Percentiles rank a stretch among this genome's conserved stretches.
Conservation (phyloP, 495 filamentous ascomycete genomes). For the Aspergillus carlsbadensis region DNA sequence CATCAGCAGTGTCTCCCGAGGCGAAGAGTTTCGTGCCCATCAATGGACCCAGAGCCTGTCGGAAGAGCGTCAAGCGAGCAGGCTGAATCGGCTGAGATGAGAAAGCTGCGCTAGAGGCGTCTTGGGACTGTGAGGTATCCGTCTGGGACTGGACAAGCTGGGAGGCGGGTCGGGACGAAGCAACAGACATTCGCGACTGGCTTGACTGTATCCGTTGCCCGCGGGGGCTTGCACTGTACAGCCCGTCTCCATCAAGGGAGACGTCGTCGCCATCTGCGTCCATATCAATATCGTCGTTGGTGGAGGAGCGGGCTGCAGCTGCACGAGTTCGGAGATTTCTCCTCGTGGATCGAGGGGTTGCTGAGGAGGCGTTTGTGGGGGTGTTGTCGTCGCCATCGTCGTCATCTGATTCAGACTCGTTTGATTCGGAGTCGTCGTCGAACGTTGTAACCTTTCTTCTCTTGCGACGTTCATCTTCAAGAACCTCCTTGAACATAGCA, state of each 20-base stretch:
- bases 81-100: constrained; percentile 52
- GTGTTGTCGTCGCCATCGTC: constrained; percentile 36
- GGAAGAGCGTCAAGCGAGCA: constrained; percentile 70
- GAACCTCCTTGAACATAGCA: constrained; percentile 95
- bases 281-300: constrained; percentile 38
- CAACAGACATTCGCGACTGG: constrained; percentile 62
- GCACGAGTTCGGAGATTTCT: constrained; percentile 51
- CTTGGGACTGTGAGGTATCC: constrained; percentile 48
- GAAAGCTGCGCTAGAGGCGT: constrained; percentile 23
- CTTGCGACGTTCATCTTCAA: constrained; percentile 83
- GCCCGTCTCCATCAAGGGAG: constrained; percentile 52
- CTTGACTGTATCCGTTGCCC: constrained; percentile 46
- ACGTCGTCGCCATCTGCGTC: constrained; percentile 34
- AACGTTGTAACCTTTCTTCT: constrained; percentile 53
- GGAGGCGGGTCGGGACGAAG: constrained; percentile 67
- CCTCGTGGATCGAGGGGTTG: constrained; percentile 32
- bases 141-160: constrained; percentile 61
- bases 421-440: constrained; percentile 48
- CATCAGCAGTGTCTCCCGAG: constrained; percentile 69
- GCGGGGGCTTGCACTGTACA: constrained; percentile 58
- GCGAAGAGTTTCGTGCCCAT: constrained; percentile 77
- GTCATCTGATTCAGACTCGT: constrained; percentile 37
- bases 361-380: constrained; percentile 32
- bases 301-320: constrained; percentile 40
- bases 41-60: constrained; percentile 73